A percentile compares a stretch with the other conserved stretches of the same genome.
phyloP scores from a whole-genome alignment of 2,329 filamentous ascomycete species.

The Leptographium procerum region DNA sequence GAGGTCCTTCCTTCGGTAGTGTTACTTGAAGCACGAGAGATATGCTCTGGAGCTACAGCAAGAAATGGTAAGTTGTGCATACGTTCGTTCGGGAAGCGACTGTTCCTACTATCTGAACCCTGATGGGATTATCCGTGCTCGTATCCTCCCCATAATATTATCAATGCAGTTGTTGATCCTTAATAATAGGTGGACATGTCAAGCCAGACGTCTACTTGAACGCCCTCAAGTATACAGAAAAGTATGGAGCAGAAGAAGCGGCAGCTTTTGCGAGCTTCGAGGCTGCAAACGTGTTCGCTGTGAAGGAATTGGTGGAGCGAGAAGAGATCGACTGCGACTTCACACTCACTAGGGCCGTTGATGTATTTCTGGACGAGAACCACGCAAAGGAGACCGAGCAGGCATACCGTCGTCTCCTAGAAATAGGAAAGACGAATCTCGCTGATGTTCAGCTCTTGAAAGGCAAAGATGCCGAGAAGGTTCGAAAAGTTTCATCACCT shows the following conservation, averaged over 20 bases:
- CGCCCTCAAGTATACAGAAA: neutral
- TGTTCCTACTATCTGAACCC: too few species aligned
- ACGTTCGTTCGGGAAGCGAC: too few species aligned
- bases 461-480: neutral
- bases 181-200: slow-evolving; percentile 26
- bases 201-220: slow-evolving; percentile 17
- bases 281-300: slow-evolving; percentile 6
- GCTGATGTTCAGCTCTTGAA: neutral
- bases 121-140: too few species aligned
- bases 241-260: neutral
- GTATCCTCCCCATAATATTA: too few species aligned
- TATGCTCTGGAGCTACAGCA: slow-evolving; percentile 75
- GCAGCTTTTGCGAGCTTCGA: slow-evolving; percentile 11
- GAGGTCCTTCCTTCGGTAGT: slow-evolving; percentile 32
- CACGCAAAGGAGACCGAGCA: too few species aligned
- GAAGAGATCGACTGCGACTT: slow-evolving; percentile 9
- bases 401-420: too few species aligned
- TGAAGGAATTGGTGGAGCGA: slow-evolving; percentile 7
- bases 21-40: slow-evolving; percentile 67
- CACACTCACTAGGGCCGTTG: slow-evolving; percentile 12
- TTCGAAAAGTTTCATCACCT: too few species aligned
- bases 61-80: slow-evolving; percentile 25
- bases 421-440: neutral
- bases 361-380: slow-evolving; percentile 24
- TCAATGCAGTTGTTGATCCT: too few species aligned